Evolutionary conservation across 805 yeast genomes (phyloP), one percentile per base, ranked within the genome.

Genomic region (Yamadazyma tumulicola): DNA sequence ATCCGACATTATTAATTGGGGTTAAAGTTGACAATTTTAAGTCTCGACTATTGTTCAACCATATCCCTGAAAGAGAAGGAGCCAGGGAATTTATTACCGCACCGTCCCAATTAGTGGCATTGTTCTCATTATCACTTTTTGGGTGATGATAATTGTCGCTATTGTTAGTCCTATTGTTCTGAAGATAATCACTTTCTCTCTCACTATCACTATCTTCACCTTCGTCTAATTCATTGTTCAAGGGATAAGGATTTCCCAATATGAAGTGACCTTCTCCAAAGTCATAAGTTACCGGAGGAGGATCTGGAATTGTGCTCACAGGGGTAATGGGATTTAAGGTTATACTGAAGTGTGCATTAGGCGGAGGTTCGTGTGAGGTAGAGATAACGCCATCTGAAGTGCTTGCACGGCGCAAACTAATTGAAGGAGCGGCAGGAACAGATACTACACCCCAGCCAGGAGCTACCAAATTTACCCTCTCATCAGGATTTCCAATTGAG

Each of bases 251-350:
- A 29, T 23, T 29, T 16, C 38, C 38, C 19, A 34, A 25, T 24
- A 34, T 21, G 14, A 34, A 29, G 27, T 34, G 38, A 24, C 38
- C 38, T 4, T 34, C 37, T 26, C 12, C 29, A 24, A 31, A 23
- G n/a, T 29, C 32, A 9, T 12, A 23, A 20, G 15, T 29, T 29
- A 20, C 19, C 16, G 18, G 11, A 5, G 22, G 20, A 21, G 32
- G 15, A 13, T 10, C 19, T 3, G 13, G 31, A 13, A 29, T 29
- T 16, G n/a, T 29, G 24, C 19, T 11, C 14, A 5, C 35, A 25
- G 11, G 5, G 5, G 35, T 25, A 21, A 9, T 9, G n/a, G 23
- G n/a, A 21, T 9, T 9, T 9, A 21, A 9, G 10, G n/a, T 18
- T 16, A 21, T 5, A 25, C n/a, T 24, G 12, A 17, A 14, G n/a